Percentiles rank a stretch among this genome's conserved stretches.
Evolutionary conservation across 441 rosid species (phyloP).

Genomic region (Flueggea neowawraea): DNA sequence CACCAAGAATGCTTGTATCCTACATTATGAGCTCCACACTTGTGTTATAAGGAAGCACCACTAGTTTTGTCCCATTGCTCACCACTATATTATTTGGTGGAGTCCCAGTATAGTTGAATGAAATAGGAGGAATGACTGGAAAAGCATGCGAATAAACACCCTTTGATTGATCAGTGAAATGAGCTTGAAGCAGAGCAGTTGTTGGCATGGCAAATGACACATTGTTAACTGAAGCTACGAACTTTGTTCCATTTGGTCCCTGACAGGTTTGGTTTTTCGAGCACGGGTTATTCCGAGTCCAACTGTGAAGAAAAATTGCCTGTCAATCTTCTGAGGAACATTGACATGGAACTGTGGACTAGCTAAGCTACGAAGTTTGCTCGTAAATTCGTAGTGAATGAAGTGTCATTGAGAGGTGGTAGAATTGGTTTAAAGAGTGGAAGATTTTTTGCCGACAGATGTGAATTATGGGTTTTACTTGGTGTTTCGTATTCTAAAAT

Average conservation of each 20-base stretch:
- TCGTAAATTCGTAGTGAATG: slow-evolving; percentile 29
- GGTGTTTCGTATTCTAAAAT: slow-evolving; percentile 12
- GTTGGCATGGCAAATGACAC: slow-evolving; percentile 47
- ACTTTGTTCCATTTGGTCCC: slow-evolving; percentile 53
- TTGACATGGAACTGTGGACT: slow-evolving; percentile 37
- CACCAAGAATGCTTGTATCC: slow-evolving; percentile 57
- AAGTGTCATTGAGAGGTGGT: slow-evolving; percentile 42
- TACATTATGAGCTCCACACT: slow-evolving; percentile 56
- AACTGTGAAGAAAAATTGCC: slow-evolving; percentile 41
- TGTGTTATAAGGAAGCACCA: slow-evolving; percentile 44
- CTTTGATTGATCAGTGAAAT: slow-evolving; percentile 26
- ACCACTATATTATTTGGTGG: slow-evolving; percentile 52
- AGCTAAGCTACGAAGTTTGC: slow-evolving; percentile 42
- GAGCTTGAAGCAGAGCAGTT: slow-evolving; percentile 41
- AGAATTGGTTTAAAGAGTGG: slow-evolving; percentile 28
- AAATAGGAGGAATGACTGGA: slow-evolving; percentile 31
- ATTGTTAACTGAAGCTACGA: slow-evolving; percentile 57
- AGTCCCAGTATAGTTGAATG: slow-evolving; percentile 55
- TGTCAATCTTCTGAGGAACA: slow-evolving; percentile 19
- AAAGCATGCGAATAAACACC: slow-evolving; percentile 43
- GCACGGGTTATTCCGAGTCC: slow-evolving; percentile 54
- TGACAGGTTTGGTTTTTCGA: slow-evolving; percentile 51
- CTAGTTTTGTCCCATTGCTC: slow-evolving; percentile 34
- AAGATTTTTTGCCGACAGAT: not conserved
- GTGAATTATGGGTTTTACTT: not conserved